Percentiles rank a stretch among this genome's conserved stretches.
Conservation (phyloP, 208 protist species). For the Leptomonas pyrrhocoris region DNA sequence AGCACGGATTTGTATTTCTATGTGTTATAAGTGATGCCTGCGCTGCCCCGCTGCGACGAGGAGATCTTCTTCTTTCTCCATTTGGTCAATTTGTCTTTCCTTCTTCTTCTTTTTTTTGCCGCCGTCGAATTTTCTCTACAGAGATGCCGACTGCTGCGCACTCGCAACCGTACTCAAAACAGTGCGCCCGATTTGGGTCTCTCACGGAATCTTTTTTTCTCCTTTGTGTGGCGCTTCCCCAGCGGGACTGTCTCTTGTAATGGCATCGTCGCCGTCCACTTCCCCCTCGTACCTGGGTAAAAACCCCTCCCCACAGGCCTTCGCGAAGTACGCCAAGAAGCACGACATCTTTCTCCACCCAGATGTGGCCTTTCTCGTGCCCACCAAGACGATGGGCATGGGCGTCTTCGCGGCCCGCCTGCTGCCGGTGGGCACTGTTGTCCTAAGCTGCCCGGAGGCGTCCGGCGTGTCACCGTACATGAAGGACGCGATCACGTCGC, state of each 20-base stretch:
- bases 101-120: conserved; percentile 2
- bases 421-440: conserved; percentile 56
- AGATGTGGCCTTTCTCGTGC: conserved; percentile 84
- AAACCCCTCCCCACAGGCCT: conserved; percentile 57
- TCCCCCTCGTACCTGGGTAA: conserved; percentile 44
- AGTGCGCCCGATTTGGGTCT: too few relatives aligned
- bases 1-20: too few relatives aligned
- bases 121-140: conserved; percentile 1
- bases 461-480: conserved; percentile 76
- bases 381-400: conserved; percentile 84
- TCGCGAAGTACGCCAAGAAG: conserved; percentile 77
- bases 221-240: not conserved
- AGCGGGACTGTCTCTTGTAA: not conserved
- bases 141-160: not conserved
- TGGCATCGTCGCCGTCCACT: not conserved
- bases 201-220: not conserved
- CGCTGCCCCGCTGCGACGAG: too few relatives aligned
- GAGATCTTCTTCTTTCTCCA: not conserved
- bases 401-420: conserved; percentile 72
- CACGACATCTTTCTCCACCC: conserved; percentile 82
- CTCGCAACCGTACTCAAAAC: too few relatives aligned
- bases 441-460: conserved; percentile 75
- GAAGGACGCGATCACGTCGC: conserved; percentile 38
- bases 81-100: not conserved
- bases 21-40: too few relatives aligned